Evolutionary conservation across 352 stramenopile species (phyloP), one percentile per base, ranked within the genome.

Genomic region (Pythium coloratum): DNA sequence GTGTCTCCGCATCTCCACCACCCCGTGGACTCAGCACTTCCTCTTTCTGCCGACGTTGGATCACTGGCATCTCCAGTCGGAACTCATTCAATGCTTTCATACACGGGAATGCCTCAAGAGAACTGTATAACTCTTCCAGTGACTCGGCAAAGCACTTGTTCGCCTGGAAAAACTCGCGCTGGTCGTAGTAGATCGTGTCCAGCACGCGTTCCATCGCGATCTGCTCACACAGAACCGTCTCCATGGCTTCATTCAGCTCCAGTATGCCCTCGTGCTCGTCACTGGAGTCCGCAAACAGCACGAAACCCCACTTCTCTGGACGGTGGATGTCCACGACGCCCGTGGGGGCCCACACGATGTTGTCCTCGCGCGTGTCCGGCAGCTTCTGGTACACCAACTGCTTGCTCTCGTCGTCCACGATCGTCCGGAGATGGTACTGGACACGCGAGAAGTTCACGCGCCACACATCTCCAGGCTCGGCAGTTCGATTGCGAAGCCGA

Each of bases 401-500:
- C 26, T 77, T 72, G 18, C 74, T 82, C 60, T 87, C 73, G n/a
- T 65, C 44, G 34, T 90, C 72, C 16, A 85, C 59, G 5, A 85
- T 70, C 2, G 70, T 76, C 28, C 78, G 65, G 0, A 92, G 61
- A 32, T 89, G 64, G 55, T 92, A 94, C 64, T 97, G 88, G 5
- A 97, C 90, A n/a, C 90, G 81, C 20, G 82, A 95, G 62, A 97
- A 97, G 65, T 97, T 97, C 44, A 97, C 87, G 24, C 91, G 80
- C 87, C 88, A 96, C 54, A 92, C 78, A 28, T 90, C 73, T 0
- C 87, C 86, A 5, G 70, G 51, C 20, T 54, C 62, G 0, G 51
- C 69, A 1, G 55, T 54, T 55, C 78, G 80, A 44, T 71, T 65
- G 1, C 78, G 82, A 2, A 76, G 36, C 0, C 67, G 71, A 59